phyloP scores from a whole-genome alignment of 106 monocot genomes.

The Narthecium ossifragum region DNA sequence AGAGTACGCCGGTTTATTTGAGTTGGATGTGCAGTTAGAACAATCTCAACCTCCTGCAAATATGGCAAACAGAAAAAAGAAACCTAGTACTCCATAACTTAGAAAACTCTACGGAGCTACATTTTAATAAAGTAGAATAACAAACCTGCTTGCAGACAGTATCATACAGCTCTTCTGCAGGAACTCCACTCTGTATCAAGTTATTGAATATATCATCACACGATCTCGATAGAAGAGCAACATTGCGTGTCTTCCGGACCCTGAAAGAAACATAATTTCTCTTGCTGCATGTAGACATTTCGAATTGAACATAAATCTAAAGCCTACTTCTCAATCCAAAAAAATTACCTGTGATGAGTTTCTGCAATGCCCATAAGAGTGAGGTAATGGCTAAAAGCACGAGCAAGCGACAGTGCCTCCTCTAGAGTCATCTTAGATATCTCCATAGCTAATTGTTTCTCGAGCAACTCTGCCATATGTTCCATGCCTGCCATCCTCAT shows the following conservation, averaged over 20 bases:
- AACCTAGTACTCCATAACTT: no score
- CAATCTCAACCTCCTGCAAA: slow-evolving; percentile 85
- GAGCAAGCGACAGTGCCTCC: slow-evolving; percentile 74
- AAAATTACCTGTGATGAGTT: slow-evolving; percentile 92
- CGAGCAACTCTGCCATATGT: slow-evolving; percentile 65
- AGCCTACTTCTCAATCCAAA: no score
- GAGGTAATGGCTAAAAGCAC: slow-evolving; percentile 87
- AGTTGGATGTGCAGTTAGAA: slow-evolving; percentile 93
- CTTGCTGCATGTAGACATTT: no score
- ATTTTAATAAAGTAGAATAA: background rate
- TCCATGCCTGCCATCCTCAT: slow-evolving; percentile 89
- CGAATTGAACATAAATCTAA: no score
- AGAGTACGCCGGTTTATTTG: slow-evolving; percentile 94
- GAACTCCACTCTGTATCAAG: slow-evolving; percentile 72
- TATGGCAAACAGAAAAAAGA: no score
- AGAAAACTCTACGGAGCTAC: background rate
- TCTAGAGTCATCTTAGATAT: slow-evolving; percentile 82
- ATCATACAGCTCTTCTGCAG: slow-evolving; percentile 59
- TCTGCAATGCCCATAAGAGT: slow-evolving; percentile 90
- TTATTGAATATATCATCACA: slow-evolving; percentile 82
- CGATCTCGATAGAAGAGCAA: slow-evolving; percentile 58
- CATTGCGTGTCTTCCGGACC: slow-evolving; percentile 58
- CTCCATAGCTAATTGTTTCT: slow-evolving; percentile 62
- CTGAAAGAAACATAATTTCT: no score
- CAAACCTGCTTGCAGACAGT: slow-evolving; percentile 83